These are phyloP conservation scores for Meyerozyma athensensis DNA, from an alignment of 1,139 yeast species.

Conservation along the genomic window DNA sequence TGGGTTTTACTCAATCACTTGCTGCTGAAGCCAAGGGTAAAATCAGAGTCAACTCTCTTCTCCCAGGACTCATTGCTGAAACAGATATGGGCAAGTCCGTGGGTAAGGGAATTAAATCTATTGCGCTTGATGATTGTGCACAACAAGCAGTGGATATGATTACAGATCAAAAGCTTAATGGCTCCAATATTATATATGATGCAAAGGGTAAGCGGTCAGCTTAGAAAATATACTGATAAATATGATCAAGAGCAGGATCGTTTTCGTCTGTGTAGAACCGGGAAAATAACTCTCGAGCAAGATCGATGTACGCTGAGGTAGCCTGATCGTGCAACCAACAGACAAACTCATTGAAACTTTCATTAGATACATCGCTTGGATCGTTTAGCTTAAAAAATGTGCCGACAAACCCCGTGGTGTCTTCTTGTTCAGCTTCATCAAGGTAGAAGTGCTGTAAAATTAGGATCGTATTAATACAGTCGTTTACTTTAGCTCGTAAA, in stretches of 20 bases:
- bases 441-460: slow-evolving; percentile 9
- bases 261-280: neutral
- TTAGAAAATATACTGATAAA: neutral
- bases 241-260: neutral
- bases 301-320: slow-evolving; percentile 3
- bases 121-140: slow-evolving; percentile 23
- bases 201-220: slow-evolving; percentile 4
- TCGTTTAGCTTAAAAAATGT: neutral
- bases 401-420: neutral
- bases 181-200: slow-evolving; percentile 32
- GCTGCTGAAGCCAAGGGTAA: slow-evolving; percentile 57
- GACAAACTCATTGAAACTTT: slow-evolving; percentile 16
- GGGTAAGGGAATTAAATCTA: slow-evolving; percentile 15
- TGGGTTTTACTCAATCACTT: slow-evolving; percentile 61
- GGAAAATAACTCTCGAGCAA: slow-evolving; percentile 9
- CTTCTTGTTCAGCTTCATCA: slow-evolving; percentile 2
- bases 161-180: slow-evolving; percentile 31
- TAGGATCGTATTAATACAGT: neutral
- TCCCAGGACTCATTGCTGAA: slow-evolving; percentile 69
- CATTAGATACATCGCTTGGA: slow-evolving; percentile 1
- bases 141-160: slow-evolving; percentile 27
- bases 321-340: slow-evolving; percentile 17
- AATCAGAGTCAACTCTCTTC: slow-evolving; percentile 55
- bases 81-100: slow-evolving; percentile 65
- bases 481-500: slow-evolving; percentile 5